Evolutionary conservation across 805 yeast species (phyloP).

Genomic region (Teunomyces tritomae): DNA sequence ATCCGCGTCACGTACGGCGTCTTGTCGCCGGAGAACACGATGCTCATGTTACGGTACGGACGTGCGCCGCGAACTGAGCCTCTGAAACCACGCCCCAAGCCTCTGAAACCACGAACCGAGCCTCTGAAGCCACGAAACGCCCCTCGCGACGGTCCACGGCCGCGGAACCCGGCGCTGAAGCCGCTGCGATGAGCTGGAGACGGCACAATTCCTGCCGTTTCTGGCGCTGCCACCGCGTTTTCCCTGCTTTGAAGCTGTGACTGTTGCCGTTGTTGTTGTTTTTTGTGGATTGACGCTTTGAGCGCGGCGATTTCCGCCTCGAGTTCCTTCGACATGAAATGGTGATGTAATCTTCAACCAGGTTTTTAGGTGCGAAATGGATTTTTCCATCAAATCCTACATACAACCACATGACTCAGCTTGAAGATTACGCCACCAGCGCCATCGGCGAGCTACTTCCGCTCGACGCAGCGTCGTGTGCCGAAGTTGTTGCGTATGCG

Average conservation of each 20-base stretch:
- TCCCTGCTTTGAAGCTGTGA: background rate
- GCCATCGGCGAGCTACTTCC: constrained; percentile 46
- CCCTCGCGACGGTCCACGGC: background rate
- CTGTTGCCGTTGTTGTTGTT: constrained; percentile 9
- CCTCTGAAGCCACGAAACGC: too few relatives aligned
- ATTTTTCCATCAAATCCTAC: background rate
- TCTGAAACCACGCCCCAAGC: background rate
- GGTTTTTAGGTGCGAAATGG: background rate
- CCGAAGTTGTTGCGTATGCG: constrained; percentile 56
- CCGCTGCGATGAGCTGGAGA: background rate
- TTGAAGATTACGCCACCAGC: constrained; percentile 24
- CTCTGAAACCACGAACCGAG: too few relatives aligned
- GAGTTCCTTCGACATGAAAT: constrained; percentile 13
- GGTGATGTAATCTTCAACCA: background rate
- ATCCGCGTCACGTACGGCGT: constrained; percentile 24
- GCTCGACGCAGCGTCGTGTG: constrained; percentile 53
- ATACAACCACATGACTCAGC: constrained; percentile 9
- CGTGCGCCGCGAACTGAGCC: background rate
- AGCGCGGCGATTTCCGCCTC: constrained; percentile 30
- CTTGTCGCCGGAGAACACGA: constrained; percentile 19
- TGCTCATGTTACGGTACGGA: constrained; percentile 25
- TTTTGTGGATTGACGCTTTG: constrained; percentile 24
- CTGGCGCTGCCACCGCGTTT: too few relatives aligned
- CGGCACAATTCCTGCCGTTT: too few relatives aligned
- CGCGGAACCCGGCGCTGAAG: background rate